phyloP scores from a whole-genome alignment of 768 basidiomycete species.

The Boletus pseudo-olivaceus region DNA sequence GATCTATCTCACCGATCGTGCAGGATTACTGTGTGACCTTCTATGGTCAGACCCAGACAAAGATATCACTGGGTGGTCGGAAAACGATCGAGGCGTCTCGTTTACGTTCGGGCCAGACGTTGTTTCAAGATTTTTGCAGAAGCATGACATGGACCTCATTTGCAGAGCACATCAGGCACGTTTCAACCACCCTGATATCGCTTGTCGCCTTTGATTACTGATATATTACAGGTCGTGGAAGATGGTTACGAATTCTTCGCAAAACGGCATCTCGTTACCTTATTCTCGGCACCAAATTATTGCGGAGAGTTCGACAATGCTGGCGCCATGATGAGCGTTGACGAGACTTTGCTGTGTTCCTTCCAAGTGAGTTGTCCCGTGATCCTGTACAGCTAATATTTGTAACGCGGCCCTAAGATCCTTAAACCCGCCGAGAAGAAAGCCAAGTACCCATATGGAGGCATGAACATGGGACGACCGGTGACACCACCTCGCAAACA shows the following conservation, averaged over 20 bases:
- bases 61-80: constrained; percentile 98
- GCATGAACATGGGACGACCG: constrained; percentile 81
- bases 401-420: constrained; percentile 52
- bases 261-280: constrained; percentile 92
- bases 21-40: constrained; percentile 92
- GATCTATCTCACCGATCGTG: constrained; percentile 6
- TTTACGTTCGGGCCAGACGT: constrained; percentile 99
- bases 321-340: constrained; percentile 99
- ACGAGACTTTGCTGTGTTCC: constrained; percentile 94
- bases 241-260: constrained; percentile 99
- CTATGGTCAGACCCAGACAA: constrained; percentile 99
- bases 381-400: background rate
- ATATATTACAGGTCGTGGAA: constrained; percentile 75
- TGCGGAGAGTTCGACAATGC: constrained; percentile 98
- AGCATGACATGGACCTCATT: constrained; percentile 99
- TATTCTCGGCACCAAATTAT: constrained; percentile 96
- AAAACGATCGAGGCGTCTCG: constrained; percentile 98
- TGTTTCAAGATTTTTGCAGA: constrained; percentile 96
- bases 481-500: constrained; percentile 96
- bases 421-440: constrained; percentile 99
- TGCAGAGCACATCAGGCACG: constrained; percentile 96
- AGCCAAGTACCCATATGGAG: constrained; percentile 86
- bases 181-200: constrained; percentile 11
- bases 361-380: constrained; percentile 73
- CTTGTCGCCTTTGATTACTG: constrained; percentile 1